phyloP scores from a whole-genome alignment of 2,329 filamentous ascomycete genomes.

The Ceratocystis lukuohia region DNA sequence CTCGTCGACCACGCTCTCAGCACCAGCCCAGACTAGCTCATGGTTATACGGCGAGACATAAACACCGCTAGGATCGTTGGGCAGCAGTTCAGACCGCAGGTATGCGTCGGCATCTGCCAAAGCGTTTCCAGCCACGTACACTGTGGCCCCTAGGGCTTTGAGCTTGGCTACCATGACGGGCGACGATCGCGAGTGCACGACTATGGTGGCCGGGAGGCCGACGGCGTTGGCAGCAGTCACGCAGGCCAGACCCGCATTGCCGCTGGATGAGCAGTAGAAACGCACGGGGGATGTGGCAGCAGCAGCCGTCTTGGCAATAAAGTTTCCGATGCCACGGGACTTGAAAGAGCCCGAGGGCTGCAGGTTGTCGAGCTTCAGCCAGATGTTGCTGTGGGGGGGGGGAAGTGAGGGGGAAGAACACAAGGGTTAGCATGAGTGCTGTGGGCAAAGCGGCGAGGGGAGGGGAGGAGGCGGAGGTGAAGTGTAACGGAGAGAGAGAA shows the following conservation, averaged over 20 bases:
- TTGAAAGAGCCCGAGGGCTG: conserved; percentile 80
- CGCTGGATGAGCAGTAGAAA: conserved; percentile 71
- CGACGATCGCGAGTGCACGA: conserved; percentile 54
- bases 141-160: conserved; percentile 50
- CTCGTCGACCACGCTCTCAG: conserved; percentile 44
- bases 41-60: conserved; percentile 62
- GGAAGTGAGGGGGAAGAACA: background rate
- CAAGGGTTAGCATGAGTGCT: background rate
- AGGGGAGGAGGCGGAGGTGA: background rate
- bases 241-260: conserved; percentile 74
- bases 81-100: conserved; percentile 45
- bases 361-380: conserved; percentile 68
- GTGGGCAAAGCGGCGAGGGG: background rate
- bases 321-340: conserved; percentile 60
- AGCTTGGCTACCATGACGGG: conserved; percentile 60
- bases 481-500: background rate
- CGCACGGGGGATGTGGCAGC: conserved; percentile 35
- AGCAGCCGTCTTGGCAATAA: conserved; percentile 31
- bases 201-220: conserved; percentile 55
- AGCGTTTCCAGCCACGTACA: conserved; percentile 53
- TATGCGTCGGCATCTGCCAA: conserved; percentile 58
- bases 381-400: conserved; percentile 46
- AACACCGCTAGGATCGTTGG: conserved; percentile 38
- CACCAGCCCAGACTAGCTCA: conserved; percentile 53
- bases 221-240: conserved; percentile 57